Conservation (phyloP, 345 rosid species). For the Geranium brycei region DNA sequence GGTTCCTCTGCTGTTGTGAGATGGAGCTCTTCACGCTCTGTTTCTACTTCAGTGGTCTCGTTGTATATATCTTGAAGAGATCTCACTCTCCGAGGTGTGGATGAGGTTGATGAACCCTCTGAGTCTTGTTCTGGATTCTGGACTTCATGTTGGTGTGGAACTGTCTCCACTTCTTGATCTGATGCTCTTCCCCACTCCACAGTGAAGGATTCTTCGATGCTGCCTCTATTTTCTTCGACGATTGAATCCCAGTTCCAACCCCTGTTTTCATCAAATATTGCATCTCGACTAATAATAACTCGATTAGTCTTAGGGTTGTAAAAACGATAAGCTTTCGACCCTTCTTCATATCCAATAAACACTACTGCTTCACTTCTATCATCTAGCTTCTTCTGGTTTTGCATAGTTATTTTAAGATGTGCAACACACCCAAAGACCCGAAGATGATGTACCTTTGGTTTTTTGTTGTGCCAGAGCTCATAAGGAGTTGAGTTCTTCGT, state of each 20-base stretch:
- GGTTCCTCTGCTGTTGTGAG: neutral
- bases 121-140: too few species aligned
- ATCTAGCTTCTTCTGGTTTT: neutral
- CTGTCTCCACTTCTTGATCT: too few species aligned
- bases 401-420: neutral
- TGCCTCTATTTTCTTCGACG: neutral
- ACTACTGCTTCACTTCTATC: neutral
- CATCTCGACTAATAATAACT: neutral
- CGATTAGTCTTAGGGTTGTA: neutral
- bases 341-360: neutral
- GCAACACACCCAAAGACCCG: neutral
- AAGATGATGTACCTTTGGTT: too few species aligned
- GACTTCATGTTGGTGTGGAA: too few species aligned
- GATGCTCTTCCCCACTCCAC: too few species aligned
- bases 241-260: neutral
- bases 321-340: neutral
- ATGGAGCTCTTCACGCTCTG: neutral
- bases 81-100: too few species aligned
- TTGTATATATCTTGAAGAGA: neutral
- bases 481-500: too few species aligned
- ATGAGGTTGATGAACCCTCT: too few species aligned
- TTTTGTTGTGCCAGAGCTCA: too few species aligned
- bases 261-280: constrained; percentile 1
- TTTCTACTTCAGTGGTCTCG: neutral
- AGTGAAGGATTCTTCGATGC: too few species aligned